Evolutionary conservation across 257 asterid species (phyloP).

Genomic region (Solanum pimpinellifolium): DNA sequence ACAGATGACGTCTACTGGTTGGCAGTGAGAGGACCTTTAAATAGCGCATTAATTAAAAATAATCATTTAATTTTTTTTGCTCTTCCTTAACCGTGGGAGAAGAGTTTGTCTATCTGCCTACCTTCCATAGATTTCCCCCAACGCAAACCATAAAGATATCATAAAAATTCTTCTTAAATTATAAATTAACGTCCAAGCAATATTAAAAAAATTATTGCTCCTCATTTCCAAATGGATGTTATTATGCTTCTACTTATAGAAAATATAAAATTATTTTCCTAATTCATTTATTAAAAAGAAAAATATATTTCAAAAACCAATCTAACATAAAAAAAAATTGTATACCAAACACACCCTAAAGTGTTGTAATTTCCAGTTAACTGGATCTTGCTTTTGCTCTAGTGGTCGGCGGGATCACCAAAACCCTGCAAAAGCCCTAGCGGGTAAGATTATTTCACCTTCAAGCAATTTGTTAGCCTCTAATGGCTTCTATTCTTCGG

Average conservation of each 20-base stretch:
- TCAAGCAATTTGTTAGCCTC: background rate
- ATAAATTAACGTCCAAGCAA: background rate
- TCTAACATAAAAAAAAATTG: background rate
- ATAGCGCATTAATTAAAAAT: too few species aligned
- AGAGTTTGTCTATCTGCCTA: too few species aligned
- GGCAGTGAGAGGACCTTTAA: too few species aligned
- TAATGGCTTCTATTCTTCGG: conserved; percentile 38
- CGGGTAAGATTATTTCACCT: background rate
- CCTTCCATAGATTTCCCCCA: background rate
- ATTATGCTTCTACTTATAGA: background rate
- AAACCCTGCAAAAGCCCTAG: conserved; percentile 33
- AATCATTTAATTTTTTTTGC: too few species aligned
- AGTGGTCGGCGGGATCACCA: background rate
- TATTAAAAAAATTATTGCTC: background rate
- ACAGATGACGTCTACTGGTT: background rate
- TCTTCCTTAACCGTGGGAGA: background rate
- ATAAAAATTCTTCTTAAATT: background rate
- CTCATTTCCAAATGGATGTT: background rate
- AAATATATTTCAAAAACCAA: background rate
- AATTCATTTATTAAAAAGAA: background rate
- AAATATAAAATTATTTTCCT: background rate
- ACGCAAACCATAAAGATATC: background rate
- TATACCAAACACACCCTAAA: background rate
- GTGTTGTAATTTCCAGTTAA: background rate
- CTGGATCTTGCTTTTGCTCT: background rate